Base-by-base conservation (phyloP, 2,329 filamentous ascomycete genomes). In the Phaeophleospora eucalypticola region DNA sequence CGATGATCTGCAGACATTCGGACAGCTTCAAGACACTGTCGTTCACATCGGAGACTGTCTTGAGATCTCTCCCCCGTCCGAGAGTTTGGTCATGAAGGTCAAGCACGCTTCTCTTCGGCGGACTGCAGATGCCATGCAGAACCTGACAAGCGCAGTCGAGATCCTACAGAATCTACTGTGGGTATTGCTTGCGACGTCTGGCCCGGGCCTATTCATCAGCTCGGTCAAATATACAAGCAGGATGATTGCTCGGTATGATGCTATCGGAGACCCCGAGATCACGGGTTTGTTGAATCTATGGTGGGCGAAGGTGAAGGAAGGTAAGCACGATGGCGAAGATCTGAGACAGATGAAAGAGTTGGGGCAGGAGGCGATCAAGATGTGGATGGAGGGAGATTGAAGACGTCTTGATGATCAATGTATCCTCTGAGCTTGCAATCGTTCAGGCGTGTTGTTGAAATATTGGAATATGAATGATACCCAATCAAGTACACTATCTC, bases 201-300 rank as follows among this genome's bases (percentile, higher is more conserved):
- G 51, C 8, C 57, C 60, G 0, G 62, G 57, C 0, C 34, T 66
- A 17, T 67, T 60, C 40, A 58, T 66, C 38, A 63, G 60, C 45
- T 58, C 60, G 3, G 65, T 65, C 7, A 66, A 62, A 42, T 65
- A 68, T 41, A 66, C 65, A 3, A 65, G 54, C 17, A 51, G 63
- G 35, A 65, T 68, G 64, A 63, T 68, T 37, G 62, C 58, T 46
- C 55, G 53, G 39, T 62, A 56, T 20, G 51, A 56, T 15, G 41
- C 36, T n/a, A 45, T 58, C 18, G 57, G 54, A 4, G 54, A 64
- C 41, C 47, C 37, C 1, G 61, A 56, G n/a, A 49, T 52, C 18
- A 57, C 45, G 9, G 48, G 40, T 35, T 53, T 57, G 44, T 41
- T 67, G 36, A 56, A 58, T 10, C 40, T 42, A 9, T 65, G 61